Percentiles rank a stretch among this genome's conserved stretches.
phyloP scores from a whole-genome alignment of 139 green algal genomes.

The Tetraselmis chui region DNA sequence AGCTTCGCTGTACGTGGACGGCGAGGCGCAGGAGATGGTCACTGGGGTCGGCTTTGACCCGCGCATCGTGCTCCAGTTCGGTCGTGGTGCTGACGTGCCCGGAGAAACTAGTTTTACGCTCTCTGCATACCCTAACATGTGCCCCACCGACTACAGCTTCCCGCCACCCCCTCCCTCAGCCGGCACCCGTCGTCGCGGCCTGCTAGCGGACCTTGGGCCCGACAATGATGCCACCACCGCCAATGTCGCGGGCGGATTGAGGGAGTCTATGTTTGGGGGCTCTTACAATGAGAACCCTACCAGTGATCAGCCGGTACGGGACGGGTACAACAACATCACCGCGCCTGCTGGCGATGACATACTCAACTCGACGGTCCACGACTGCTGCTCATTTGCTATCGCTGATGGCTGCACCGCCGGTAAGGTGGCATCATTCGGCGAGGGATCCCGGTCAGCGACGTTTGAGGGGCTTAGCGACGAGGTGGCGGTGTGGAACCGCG shows the following conservation, averaged over 20 bases:
- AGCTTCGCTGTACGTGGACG: slow-evolving; percentile 15
- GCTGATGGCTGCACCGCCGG: slow-evolving; percentile 11
- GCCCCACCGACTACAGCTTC: not conserved
- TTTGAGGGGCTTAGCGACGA: slow-evolving; percentile 25
- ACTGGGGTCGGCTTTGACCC: slow-evolving; percentile 1
- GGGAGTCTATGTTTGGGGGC: not conserved
- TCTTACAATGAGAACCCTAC: not conserved
- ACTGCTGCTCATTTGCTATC: not conserved
- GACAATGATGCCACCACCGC: not conserved
- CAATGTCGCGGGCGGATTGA: not conserved
- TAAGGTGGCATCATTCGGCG: slow-evolving; percentile 7
- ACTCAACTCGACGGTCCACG: not conserved
- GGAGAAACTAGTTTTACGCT: not conserved
- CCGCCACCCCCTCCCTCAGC: no score
- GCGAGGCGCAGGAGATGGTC: slow-evolving; percentile 13
- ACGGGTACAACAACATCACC: not conserved
- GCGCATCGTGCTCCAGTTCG: not conserved
- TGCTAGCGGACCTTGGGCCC: not conserved
- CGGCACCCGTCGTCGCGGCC: no score
- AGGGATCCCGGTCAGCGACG: not conserved
- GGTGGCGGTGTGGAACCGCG: slow-evolving; percentile 22
- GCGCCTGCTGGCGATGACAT: not conserved
- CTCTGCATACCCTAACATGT: slow-evolving; percentile 9
- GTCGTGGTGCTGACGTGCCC: not conserved
- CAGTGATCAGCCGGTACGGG: not conserved